Base-by-base conservation (phyloP, 23 red algal genomes). In the Agarophyton chilense region DNA sequence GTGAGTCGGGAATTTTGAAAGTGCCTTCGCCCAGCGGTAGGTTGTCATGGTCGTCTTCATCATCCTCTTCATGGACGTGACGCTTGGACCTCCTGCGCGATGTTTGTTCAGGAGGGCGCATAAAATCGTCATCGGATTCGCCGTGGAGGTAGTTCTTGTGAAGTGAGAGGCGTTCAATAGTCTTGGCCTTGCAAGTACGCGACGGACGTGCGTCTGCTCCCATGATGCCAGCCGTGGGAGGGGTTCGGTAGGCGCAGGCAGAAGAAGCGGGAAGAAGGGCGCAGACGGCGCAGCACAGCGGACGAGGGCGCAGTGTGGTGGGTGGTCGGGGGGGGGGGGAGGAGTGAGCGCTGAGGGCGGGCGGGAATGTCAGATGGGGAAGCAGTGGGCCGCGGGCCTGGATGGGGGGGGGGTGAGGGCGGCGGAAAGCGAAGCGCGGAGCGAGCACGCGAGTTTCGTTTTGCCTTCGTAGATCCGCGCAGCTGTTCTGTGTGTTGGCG, bases 41-140 rank as follows among this genome's bases (percentile, higher is more conserved):
- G 29, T 86, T 67, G 42, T 86, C 82, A 41, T 86, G 29, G 46
- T 86, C 82, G 29, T 51, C 60, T 2, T 71, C 82, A 9, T 71
- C 60, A 25, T 85, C 81, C 1, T 86, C 82, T 16, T 86, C 68
- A 9, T 29, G 38, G 10, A 74, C 68, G 21, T 39, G 68, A 39
- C 68, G 68, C 41, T 74, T 74, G 19, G 68, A 74, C 40, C 68
- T 43, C 26, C 68, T 25, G 16, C 68, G 68, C 40, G 41, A 9
- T 13, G 68, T 25, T 1, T 31, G 68, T 9, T 13, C 21, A 18
- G 68, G 1, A 0, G 9, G 4, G 25, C n/a, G 40, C 68, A 74
- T 74, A 39, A 74, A 74, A 39, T 74, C 65, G 36, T 72, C 25
- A 31, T 31, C 26, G 56, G 38, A 43, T 0, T 43, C 38, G 39